phyloP scores from a whole-genome alignment of 805 yeast species.

The Metschnikowia lunata region DNA sequence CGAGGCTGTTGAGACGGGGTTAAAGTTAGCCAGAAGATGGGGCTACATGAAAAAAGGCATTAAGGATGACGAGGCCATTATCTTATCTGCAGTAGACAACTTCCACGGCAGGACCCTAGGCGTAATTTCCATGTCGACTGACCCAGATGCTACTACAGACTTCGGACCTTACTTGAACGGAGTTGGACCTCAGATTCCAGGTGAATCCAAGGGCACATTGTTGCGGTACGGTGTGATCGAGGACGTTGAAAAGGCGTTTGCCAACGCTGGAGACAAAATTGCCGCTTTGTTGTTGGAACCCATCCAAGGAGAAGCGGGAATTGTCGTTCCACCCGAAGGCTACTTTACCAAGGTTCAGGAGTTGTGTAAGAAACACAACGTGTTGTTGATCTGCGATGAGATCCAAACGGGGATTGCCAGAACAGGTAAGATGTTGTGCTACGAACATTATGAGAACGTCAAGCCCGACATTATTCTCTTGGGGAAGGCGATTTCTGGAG shows the following conservation, averaged over 20 bases:
- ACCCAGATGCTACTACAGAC: constrained; percentile 81
- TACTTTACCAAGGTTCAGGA: constrained; percentile 70
- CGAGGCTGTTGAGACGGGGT: constrained; percentile 94
- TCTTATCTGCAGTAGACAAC: constrained; percentile 81
- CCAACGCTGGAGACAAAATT: constrained; percentile 78
- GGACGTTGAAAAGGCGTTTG: constrained; percentile 79
- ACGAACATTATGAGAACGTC: constrained; percentile 73
- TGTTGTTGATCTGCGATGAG: constrained; percentile 89
- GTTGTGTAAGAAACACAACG: constrained; percentile 78
- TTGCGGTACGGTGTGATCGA: constrained; percentile 81
- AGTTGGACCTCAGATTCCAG: constrained; percentile 82
- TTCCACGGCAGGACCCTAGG: constrained; percentile 97
- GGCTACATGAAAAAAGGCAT: constrained; percentile 87
- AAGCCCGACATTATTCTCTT: constrained; percentile 86
- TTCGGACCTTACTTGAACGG: constrained; percentile 88
- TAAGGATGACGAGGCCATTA: constrained; percentile 77
- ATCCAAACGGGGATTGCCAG: constrained; percentile 97
- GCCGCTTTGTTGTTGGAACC: constrained; percentile 93
- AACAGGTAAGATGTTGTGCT: constrained; percentile 91
- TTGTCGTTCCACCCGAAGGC: constrained; percentile 84
- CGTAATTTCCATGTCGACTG: constrained; percentile 93
- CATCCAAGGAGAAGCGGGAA: constrained; percentile 98
- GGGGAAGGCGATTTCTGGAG: constrained; percentile 96
- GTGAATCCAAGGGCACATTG: constrained; percentile 52
- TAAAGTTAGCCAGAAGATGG: constrained; percentile 96